Percentiles rank a stretch among this genome's conserved stretches.
These are phyloP conservation scores for Anthostomella pinea DNA, from an alignment of 2,329 filamentous ascomycete species.

Conservation along the genomic window DNA sequence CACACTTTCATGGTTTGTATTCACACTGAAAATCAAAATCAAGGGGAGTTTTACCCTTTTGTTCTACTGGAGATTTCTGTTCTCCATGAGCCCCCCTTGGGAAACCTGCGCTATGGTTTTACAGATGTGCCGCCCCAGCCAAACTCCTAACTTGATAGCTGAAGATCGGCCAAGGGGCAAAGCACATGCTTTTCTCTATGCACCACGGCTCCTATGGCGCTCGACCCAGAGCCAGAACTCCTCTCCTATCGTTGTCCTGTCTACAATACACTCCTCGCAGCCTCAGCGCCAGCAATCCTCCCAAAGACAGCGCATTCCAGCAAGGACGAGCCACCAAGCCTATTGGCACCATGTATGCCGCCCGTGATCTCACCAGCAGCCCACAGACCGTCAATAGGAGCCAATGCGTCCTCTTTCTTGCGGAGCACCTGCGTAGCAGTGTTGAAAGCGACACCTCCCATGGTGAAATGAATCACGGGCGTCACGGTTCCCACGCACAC, in stretches of 20 bases:
- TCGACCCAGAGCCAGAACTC: background rate
- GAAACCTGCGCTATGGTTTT: no score
- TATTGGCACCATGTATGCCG: constrained; percentile 61
- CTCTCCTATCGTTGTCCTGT: background rate
- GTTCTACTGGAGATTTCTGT: no score
- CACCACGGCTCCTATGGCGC: no score
- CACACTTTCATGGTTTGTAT: no score
- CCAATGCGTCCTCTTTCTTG: constrained; percentile 31
- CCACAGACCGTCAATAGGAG: constrained; percentile 55
- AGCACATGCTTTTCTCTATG: no score
- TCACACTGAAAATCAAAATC: no score
- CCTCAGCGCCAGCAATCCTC: constrained; percentile 51
- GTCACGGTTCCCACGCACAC: constrained; percentile 60
- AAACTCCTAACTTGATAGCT: no score
- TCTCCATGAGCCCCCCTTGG: no score
- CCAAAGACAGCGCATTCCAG: constrained; percentile 65
- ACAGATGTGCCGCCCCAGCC: no score
- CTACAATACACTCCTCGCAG: constrained; percentile 31
- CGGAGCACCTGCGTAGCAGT: constrained; percentile 49
- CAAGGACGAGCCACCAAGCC: constrained; percentile 59
- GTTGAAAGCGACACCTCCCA: constrained; percentile 62
- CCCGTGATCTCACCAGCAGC: constrained; percentile 64
- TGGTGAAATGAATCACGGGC: constrained; percentile 64
- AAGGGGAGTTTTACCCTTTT: no score
- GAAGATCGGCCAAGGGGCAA: no score